Evolutionary conservation across 1,284 basidiomycete genomes (phyloP).

Genomic region (Leucoagaricus sp.): DNA sequence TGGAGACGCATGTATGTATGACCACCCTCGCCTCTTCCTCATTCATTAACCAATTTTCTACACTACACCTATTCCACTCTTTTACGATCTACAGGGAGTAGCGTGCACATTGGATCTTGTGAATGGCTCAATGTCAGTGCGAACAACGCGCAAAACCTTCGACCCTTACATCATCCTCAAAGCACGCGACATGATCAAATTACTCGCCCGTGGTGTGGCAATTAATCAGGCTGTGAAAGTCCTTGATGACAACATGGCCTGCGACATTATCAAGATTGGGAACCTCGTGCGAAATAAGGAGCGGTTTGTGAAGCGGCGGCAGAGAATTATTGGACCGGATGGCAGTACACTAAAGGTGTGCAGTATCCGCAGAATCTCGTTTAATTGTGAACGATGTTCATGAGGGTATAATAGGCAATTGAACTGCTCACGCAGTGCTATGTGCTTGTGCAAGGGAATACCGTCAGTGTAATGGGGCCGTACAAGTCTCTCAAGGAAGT

Average conservation of each 20-base stretch:
- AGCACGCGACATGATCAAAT: conserved; percentile 94
- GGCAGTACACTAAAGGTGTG: conserved; percentile 93
- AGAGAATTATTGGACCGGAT: conserved; percentile 96
- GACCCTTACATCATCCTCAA: conserved; percentile 98
- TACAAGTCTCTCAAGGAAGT: conserved; percentile 97
- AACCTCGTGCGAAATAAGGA: conserved; percentile 96
- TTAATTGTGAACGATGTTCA: background rate
- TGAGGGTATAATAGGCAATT: no score
- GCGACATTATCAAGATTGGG: conserved; percentile 98
- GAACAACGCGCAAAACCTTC: conserved; percentile 95
- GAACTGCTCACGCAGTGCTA: conserved; percentile 97
- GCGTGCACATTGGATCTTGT: conserved; percentile 94
- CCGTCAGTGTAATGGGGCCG: conserved; percentile 96
- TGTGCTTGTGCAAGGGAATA: conserved; percentile 97
- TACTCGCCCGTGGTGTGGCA: conserved; percentile 91
- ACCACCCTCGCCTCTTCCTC: background rate
- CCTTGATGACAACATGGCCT: conserved; percentile 87
- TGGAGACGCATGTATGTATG: conserved; percentile 75
- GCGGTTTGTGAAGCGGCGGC: conserved; percentile 93
- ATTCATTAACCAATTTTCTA: background rate
- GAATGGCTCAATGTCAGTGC: conserved; percentile 96
- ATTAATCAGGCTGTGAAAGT: conserved; percentile 87
- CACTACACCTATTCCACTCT: background rate
- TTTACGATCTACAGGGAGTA: conserved; percentile 58
- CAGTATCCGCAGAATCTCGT: background rate